Percentiles rank a stretch among this genome's conserved stretches.
Conservation (phyloP, 305 asterid species). For the Fraxinus sp. region DNA sequence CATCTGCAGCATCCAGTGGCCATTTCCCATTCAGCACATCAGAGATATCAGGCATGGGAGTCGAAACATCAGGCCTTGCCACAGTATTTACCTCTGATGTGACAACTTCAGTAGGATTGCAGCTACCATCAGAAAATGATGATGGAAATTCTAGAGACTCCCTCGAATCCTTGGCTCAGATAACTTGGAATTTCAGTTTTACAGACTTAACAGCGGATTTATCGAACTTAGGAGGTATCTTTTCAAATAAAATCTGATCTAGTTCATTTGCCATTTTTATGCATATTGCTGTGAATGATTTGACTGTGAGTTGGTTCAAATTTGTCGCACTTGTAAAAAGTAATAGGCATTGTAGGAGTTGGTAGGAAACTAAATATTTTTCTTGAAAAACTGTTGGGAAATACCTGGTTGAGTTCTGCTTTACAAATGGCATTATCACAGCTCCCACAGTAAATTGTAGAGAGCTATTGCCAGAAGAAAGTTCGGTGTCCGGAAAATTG, state of each 20-base stretch:
- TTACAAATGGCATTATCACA: not conserved
- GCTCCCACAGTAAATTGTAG: not conserved
- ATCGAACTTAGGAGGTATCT: slow-evolving; percentile 75
- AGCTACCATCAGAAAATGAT: slow-evolving; percentile 83
- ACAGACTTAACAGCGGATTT: slow-evolving; percentile 89
- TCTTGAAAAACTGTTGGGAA: not conserved
- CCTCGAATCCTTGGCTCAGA: slow-evolving; percentile 72
- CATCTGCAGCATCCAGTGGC: slow-evolving; percentile 88
- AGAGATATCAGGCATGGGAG: slow-evolving; percentile 81
- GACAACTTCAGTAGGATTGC: slow-evolving; percentile 73
- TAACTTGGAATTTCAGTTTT: slow-evolving; percentile 91
- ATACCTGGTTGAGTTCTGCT: not conserved
- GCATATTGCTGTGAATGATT: not conserved
- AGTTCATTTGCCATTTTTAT: not conserved
- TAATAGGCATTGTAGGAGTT: not conserved
- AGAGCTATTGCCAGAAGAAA: not conserved
- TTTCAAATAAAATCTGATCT: not conserved
- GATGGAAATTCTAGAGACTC: slow-evolving; percentile 81
- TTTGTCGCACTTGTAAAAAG: not conserved
- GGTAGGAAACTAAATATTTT: not conserved
- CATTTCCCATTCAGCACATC: slow-evolving; percentile 86
- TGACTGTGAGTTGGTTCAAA: not conserved
- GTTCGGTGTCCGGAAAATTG: not conserved
- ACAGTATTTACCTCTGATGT: slow-evolving; percentile 82
- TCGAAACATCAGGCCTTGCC: slow-evolving; percentile 76